Conservation (phyloP, 2,329 filamentous ascomycete genomes). For the Lecanicillium sp. region DNA sequence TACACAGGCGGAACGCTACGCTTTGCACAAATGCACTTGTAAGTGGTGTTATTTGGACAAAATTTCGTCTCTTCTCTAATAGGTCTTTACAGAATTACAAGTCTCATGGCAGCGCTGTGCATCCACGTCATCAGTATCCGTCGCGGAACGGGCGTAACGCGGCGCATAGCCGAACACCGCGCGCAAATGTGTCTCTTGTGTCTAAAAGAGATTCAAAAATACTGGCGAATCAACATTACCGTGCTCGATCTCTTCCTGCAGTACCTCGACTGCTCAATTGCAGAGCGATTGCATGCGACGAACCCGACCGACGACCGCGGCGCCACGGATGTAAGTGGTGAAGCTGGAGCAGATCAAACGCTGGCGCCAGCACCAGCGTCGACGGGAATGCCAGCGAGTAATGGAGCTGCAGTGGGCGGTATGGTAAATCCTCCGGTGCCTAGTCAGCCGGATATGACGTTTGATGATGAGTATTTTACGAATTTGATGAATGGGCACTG, state of each 20-base stretch:
- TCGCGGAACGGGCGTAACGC: constrained; percentile 21
- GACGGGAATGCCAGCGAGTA: neutral
- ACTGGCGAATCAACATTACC: constrained; percentile 31
- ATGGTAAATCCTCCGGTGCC: neutral
- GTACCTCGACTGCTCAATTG: constrained; percentile 28
- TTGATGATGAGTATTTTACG: constrained; percentile 27
- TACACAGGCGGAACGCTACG: constrained; percentile 22
- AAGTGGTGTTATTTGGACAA: no score
- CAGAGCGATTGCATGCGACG: constrained; percentile 21
- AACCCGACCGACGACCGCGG: constrained; percentile 1
- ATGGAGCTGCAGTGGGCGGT: neutral
- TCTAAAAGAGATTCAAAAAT: constrained; percentile 29
- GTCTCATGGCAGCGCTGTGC: constrained; percentile 27
- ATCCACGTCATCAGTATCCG: constrained; percentile 28
- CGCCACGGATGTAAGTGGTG: neutral
- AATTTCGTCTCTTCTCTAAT: no score
- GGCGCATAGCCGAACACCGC: constrained; percentile 26
- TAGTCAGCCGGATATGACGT: constrained; percentile 15
- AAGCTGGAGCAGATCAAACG: neutral
- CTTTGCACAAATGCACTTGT: constrained; percentile 31
- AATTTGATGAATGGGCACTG: constrained; percentile 24
- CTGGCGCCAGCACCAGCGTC: neutral
- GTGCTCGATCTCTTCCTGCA: constrained; percentile 28
- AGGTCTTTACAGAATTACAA: constrained; percentile 22
- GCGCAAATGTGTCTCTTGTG: constrained; percentile 29